Evolutionary conservation across 192 early-diverging fungal species (phyloP), one percentile per base, ranked within the genome.

Genomic region (Backusella mclennaniae): DNA sequence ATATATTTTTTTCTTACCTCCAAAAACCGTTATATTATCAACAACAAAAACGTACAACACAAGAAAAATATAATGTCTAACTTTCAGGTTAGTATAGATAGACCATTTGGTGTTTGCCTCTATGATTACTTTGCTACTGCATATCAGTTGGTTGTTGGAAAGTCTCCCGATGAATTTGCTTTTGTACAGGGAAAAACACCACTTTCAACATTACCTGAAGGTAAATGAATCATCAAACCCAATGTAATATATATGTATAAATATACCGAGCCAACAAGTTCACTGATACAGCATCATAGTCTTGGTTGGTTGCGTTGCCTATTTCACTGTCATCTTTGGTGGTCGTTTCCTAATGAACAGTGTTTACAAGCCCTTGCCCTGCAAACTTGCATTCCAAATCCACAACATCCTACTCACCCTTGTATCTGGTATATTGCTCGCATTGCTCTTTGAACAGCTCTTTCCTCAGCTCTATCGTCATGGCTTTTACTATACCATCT

Each of bases 331-430:
- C 66, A 91, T 95, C 85, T 93, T 94, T 84, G 93, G 94, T 53
- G 91, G 90, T 36, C 91, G 90, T 66, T 76, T 79, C 72, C 52
- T 93, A 66, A 93, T 95, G 93, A 84, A 78, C 75, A 87, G 85
- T 76, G 53, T 80, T 3, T 80, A 69, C 85, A 89, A 75, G 86
- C 89, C 89, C 15, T 86, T 94, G 80, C 90, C 92, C 85, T 87
- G 92, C 71, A 89, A 92, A 73, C 73, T 84, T 66, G 70, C 89
- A 36, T 93, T 95, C 67, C 91, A 94, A 77, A 31, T 94, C 73
- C 95, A 96, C 84, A 96, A 96, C 80, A 84, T 94, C 36, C 73
- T 91, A 21, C 84, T 96, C 76, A 92, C 93, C 0, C 71, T 89
- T 5, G 79, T 85, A 9, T 96, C 95, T 41, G 84, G 85, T 31